Percentiles rank a stretch among this genome's conserved stretches.
Conservation (phyloP, 768 basidiomycete species). For the Mycena latifolia region DNA sequence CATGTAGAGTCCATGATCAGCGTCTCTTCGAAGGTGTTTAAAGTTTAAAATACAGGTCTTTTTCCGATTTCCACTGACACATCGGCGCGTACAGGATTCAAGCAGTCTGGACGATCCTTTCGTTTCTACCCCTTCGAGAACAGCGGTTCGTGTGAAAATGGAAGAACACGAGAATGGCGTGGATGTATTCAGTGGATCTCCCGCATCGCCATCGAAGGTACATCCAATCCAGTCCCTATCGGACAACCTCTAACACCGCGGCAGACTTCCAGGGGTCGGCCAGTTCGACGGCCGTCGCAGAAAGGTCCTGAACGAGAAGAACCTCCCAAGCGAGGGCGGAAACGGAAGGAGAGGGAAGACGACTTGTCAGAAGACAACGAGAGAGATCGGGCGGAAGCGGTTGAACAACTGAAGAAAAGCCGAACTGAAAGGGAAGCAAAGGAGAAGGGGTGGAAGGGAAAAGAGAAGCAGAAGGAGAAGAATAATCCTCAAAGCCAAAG, state of each 20-base stretch:
- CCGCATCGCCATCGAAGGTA: slow-evolving; percentile 26
- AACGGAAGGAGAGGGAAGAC: slow-evolving; percentile 49
- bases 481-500: slow-evolving; percentile 44
- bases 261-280: slow-evolving; percentile 33
- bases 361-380: slow-evolving; percentile 32
- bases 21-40: slow-evolving; percentile 54
- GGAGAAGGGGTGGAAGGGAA: slow-evolving; percentile 19
- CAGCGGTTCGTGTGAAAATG: slow-evolving; percentile 30
- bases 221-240: background rate
- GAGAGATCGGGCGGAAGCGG: slow-evolving; percentile 19
- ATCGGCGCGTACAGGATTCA: slow-evolving; percentile 18
- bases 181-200: slow-evolving; percentile 10
- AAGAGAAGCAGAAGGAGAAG: slow-evolving; percentile 29
- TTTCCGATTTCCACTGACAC: slow-evolving; percentile 11
- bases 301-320: slow-evolving; percentile 43
- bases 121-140: slow-evolving; percentile 21
- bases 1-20: slow-evolving; percentile 53
- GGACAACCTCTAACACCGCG: slow-evolving; percentile 17
- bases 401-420: slow-evolving; percentile 32
- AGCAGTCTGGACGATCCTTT: slow-evolving; percentile 32
- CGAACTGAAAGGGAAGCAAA: slow-evolving; percentile 27
- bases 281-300: slow-evolving; percentile 40
- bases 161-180: slow-evolving; percentile 30
- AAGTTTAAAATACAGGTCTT: background rate
- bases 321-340: slow-evolving; percentile 37